Conservation (phyloP, 116 monocot genomes). For the Trichopus zeylanicus region DNA sequence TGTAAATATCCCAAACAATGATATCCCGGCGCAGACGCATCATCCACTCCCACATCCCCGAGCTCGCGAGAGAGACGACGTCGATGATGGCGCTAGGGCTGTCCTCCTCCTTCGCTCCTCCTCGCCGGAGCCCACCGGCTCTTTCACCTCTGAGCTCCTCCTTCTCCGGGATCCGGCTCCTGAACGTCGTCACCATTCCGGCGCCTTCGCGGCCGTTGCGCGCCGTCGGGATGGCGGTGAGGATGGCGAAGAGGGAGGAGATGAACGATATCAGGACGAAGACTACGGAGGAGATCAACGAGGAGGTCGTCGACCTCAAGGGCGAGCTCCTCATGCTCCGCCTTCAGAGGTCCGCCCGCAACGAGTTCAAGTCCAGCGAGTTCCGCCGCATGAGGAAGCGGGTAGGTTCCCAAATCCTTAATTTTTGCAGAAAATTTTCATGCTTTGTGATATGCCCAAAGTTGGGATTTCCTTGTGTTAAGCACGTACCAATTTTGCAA, state of each 20-base stretch:
- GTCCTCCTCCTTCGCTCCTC: background rate
- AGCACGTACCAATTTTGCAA: no score
- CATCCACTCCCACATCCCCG: no score
- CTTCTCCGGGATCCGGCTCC: constrained; percentile 1
- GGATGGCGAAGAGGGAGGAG: constrained; percentile 84
- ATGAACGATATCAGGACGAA: constrained; percentile 64
- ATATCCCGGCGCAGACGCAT: no score
- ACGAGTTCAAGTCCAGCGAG: constrained; percentile 84
- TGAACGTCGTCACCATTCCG: no score
- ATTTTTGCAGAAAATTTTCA: no score
- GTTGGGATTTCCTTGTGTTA: no score
- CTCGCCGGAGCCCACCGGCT: background rate
- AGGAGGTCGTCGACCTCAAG: constrained; percentile 89
- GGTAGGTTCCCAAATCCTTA: constrained; percentile 23
- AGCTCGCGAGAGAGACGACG: no score
- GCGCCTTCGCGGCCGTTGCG: background rate
- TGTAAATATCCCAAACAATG: no score
- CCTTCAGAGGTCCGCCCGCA: constrained; percentile 75
- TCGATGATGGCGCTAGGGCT: constrained; percentile 1
- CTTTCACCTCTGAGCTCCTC: constrained; percentile 1
- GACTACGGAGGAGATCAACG: constrained; percentile 79
- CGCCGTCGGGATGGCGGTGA: constrained; percentile 1
- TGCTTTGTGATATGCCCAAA: constrained; percentile 1
- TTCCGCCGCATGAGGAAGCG: constrained; percentile 83
- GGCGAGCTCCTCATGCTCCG: constrained; percentile 91